phyloP scores from a whole-genome alignment of 2,329 filamentous ascomycete genomes.

The Sporothrix sp. region DNA sequence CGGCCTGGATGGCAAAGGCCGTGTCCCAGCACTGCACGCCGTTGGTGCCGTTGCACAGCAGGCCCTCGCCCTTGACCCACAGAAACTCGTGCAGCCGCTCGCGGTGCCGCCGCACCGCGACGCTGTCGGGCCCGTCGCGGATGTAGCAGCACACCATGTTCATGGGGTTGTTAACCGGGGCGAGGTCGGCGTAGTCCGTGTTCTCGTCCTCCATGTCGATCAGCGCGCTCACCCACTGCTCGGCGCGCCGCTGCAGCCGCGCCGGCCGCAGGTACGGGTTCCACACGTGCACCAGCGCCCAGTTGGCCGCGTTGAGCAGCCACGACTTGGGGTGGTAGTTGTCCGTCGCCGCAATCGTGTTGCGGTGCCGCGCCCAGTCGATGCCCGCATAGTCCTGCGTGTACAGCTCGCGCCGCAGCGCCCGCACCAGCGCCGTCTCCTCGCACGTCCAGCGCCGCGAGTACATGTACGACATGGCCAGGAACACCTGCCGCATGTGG shows the following conservation, averaged over 20 bases:
- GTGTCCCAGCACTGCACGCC: slow-evolving; percentile 99
- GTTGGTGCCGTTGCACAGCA: slow-evolving; percentile 93
- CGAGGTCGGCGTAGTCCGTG: slow-evolving; percentile 75
- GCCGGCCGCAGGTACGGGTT: slow-evolving; percentile 64
- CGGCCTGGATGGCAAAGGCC: slow-evolving; percentile 75
- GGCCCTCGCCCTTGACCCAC: slow-evolving; percentile 86
- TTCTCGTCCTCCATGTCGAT: slow-evolving; percentile 90
- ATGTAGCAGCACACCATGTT: slow-evolving; percentile 83
- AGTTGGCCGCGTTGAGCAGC: slow-evolving; percentile 70
- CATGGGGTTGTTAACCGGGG: slow-evolving; percentile 83
- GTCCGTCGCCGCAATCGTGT: slow-evolving; percentile 68
- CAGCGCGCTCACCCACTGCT: slow-evolving; percentile 72
- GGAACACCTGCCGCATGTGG: slow-evolving; percentile 92
- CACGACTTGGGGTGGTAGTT: slow-evolving; percentile 91
- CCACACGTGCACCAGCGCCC: slow-evolving; percentile 69
- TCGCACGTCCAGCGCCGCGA: slow-evolving; percentile 73
- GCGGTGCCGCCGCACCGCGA: slow-evolving; percentile 63
- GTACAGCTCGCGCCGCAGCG: slow-evolving; percentile 73
- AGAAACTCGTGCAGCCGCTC: slow-evolving; percentile 78
- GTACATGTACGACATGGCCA: slow-evolving; percentile 85
- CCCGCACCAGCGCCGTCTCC: slow-evolving; percentile 61
- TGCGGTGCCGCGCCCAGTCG: slow-evolving; percentile 66
- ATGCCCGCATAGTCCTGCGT: slow-evolving; percentile 68
- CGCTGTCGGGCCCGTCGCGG: slow-evolving; percentile 66
- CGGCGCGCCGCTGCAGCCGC: slow-evolving; percentile 57